Base-by-base conservation (phyloP, 176 grass and related monocot genomes). In the Juncus effusus region DNA sequence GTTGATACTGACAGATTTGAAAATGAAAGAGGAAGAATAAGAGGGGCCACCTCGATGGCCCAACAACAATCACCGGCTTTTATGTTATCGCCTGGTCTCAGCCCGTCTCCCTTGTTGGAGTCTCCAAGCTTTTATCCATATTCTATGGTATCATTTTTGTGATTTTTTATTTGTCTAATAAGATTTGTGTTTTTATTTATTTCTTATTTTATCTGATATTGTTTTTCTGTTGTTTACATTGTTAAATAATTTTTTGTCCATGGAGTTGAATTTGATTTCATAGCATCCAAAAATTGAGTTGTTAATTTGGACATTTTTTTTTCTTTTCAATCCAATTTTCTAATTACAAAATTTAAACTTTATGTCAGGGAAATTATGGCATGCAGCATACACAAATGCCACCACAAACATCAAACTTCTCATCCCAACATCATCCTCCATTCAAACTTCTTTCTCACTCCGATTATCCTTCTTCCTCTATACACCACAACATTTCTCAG, bases 51-150 rank as follows among this genome's bases (percentile, higher is more conserved):
- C 13, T 3, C 54, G 38, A 44, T 39, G 4, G 38, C n/a, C 54
- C 68, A 44, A 3, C 50, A 42, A 55, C 52, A 55, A 10, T 9
- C 61, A 7, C 60, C 72, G 12, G 50, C 84, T 9, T 96, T 91
- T 78, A 80, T 80, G 13, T 76, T 96, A 47, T 88, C 92, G 0
- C 77, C 87, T 4, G 92, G 84, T 1, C 70, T 96, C 6, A 96
- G 87, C 74, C 44, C 87, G 12, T 77, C 87, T 37, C 74, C 79
- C 41, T 59, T 96, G 54, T 76, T 96, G 6, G 92, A 83, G 35
- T 96, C 87, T 49, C 84, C 92, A 0, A 71, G 80, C 3, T 82
- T 91, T 77, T 91, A 88, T 76, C 82, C 78, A 67, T 81, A 87
- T 45, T 76, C 54, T 15, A 75, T 88, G 84, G 87, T 96, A 88